These are phyloP conservation scores for Pleurotus tuoliensis DNA, from an alignment of 768 basidiomycete genomes.

Conservation along the genomic window DNA sequence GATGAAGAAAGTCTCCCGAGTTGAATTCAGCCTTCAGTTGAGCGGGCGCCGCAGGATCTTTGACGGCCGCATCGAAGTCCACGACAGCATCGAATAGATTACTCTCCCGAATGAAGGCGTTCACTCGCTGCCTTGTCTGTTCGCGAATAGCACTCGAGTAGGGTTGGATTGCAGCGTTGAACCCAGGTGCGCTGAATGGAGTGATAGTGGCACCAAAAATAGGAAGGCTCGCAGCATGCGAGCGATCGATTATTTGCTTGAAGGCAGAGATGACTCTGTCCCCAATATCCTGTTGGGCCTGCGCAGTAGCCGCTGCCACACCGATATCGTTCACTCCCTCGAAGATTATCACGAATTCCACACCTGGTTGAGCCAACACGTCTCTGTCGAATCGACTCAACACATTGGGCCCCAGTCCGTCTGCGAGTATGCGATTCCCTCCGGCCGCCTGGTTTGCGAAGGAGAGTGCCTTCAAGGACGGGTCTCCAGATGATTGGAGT, in stretches of 20 bases:
- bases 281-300: constrained; percentile 32
- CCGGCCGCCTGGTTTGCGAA: constrained; percentile 49
- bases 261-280: constrained; percentile 39
- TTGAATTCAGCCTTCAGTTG: constrained; percentile 34
- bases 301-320: constrained; percentile 27
- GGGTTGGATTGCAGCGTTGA: constrained; percentile 27
- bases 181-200: constrained; percentile 34
- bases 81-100: constrained; percentile 41
- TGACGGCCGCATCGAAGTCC: constrained; percentile 41
- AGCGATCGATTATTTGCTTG: constrained; percentile 40
- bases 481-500: constrained; percentile 27
- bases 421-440: constrained; percentile 47
- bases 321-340: constrained; percentile 56
- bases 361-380: constrained; percentile 43
- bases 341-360: constrained; percentile 45
- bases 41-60: constrained; percentile 32
- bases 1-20: constrained; percentile 46
- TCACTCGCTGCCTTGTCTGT: constrained; percentile 36
- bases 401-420: constrained; percentile 45
- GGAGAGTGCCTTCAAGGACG: constrained; percentile 30
- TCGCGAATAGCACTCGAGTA: constrained; percentile 38
- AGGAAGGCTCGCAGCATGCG: constrained; percentile 38
- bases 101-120: constrained; percentile 38
- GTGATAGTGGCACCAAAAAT: constrained; percentile 50
- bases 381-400: constrained; percentile 47